phyloP scores from a whole-genome alignment of 208 protist species.

The Wallacemonas sp. region DNA sequence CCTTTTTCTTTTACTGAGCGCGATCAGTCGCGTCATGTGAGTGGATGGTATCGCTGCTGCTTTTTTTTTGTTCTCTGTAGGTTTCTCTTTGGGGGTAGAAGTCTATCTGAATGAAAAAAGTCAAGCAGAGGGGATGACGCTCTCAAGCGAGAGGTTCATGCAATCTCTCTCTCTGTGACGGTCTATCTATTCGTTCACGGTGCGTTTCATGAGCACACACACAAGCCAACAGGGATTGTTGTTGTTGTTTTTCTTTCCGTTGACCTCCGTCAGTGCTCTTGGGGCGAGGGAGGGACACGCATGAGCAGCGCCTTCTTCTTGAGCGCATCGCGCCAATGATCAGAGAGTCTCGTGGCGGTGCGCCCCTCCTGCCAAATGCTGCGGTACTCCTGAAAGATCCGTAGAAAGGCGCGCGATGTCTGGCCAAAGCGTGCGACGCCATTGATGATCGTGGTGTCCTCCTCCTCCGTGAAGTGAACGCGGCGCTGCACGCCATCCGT shows the following conservation, averaged over 20 bases:
- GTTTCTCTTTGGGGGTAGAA: not conserved
- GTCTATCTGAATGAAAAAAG: too few relatives aligned
- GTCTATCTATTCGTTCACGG: conserved; percentile 1
- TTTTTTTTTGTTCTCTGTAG: conserved; percentile 12
- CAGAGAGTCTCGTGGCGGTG: conserved; percentile 65
- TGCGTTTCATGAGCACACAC: too few relatives aligned
- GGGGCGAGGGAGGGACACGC: not conserved
- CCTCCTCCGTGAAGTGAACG: conserved; percentile 56
- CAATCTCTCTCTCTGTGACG: too few relatives aligned
- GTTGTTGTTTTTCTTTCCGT: too few relatives aligned
- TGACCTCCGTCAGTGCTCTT: not conserved
- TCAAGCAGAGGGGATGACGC: too few relatives aligned
- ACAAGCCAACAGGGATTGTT: too few relatives aligned
- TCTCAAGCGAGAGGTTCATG: too few relatives aligned
- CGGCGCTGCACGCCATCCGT: conserved; percentile 26
- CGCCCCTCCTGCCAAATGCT: conserved; percentile 59
- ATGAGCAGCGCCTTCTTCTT: conserved; percentile 14
- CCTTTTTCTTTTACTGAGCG: too few relatives aligned
- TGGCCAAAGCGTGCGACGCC: conserved; percentile 68
- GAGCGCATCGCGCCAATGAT: conserved; percentile 84
- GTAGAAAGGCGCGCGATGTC: conserved; percentile 47
- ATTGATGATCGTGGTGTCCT: conserved; percentile 77
- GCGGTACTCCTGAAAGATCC: conserved; percentile 64
- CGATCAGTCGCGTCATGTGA: too few relatives aligned
- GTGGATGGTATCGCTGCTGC: too few relatives aligned